Evolutionary conservation across 768 basidiomycete genomes (phyloP).

Genomic region (Leccinum longicurvipes): DNA sequence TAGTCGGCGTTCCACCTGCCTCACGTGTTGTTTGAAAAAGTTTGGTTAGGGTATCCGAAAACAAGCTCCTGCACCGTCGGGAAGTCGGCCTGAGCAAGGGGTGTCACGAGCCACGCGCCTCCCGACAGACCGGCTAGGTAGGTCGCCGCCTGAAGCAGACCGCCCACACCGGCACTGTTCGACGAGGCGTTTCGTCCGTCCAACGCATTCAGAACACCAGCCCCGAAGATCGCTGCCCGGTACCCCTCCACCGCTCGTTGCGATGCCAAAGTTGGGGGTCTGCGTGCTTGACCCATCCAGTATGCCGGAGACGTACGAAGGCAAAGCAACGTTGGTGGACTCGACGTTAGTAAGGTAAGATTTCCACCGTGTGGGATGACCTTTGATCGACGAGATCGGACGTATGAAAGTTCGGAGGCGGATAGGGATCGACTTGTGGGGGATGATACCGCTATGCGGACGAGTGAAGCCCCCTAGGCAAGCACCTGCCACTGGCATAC

Average conservation of each 20-base stretch:
- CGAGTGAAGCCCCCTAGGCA: constrained; percentile 28
- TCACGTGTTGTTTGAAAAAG: constrained; percentile 21
- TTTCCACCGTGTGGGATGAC: constrained; percentile 38
- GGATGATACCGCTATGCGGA: constrained; percentile 24
- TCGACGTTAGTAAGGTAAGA: constrained; percentile 39
- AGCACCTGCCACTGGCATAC: constrained; percentile 18
- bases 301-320: constrained; percentile 35
- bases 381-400: constrained; percentile 31
- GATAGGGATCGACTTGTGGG: constrained; percentile 34
- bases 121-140: constrained; percentile 54
- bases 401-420: constrained; percentile 35
- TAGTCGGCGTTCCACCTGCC: constrained; percentile 34
- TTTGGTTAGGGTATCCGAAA: constrained; percentile 26
- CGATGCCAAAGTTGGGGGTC: too few species aligned
- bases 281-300: constrained; percentile 14
- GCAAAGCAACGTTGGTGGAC: constrained; percentile 27
- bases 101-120: constrained; percentile 38
- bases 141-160: constrained; percentile 50
- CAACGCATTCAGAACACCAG: constrained; percentile 46
- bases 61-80: constrained; percentile 37
- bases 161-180: constrained; percentile 41
- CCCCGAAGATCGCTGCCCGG: constrained; percentile 54
- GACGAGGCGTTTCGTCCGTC: constrained; percentile 48
- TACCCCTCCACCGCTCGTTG: constrained; percentile 56
- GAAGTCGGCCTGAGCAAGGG: constrained; percentile 40